A percentile compares a stretch with the other conserved stretches of the same genome.
phyloP scores from a whole-genome alignment of 257 asterid species.

The Paulownia fortunei region DNA sequence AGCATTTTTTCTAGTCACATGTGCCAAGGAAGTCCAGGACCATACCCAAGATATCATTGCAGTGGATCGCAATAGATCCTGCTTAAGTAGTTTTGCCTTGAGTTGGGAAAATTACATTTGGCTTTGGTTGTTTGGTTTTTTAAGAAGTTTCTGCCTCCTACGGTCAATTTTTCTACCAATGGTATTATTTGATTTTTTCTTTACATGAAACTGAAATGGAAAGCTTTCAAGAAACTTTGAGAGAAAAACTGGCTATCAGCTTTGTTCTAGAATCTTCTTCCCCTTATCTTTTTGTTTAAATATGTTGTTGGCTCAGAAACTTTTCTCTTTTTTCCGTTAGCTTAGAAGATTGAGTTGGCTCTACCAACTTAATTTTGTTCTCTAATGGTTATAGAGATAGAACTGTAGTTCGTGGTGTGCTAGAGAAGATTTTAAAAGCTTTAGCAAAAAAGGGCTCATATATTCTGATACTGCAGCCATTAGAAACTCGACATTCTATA shows the following conservation, averaged over 20 bases:
- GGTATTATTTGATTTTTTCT: not conserved
- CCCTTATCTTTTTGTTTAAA: not conserved
- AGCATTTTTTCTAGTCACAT: too few relatives aligned
- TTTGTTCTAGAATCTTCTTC: not conserved
- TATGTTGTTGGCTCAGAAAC: not conserved
- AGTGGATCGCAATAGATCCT: too few relatives aligned
- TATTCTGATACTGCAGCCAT: not conserved
- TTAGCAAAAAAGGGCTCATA: not conserved
- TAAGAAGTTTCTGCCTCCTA: too few relatives aligned
- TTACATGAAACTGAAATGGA: not conserved
- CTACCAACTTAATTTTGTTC: not conserved
- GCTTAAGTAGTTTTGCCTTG: too few relatives aligned
- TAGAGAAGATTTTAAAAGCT: not conserved
- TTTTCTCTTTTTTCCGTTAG: not conserved
- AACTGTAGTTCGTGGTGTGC: not conserved
- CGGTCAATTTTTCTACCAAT: not conserved
- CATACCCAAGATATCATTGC: too few relatives aligned
- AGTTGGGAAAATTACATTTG: too few relatives aligned
- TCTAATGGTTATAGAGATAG: constrained; percentile 3
- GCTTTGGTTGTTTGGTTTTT: too few relatives aligned
- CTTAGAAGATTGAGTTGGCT: constrained; percentile 3
- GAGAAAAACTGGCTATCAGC: not conserved
- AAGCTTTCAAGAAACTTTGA: not conserved
- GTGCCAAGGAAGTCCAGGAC: too few relatives aligned
- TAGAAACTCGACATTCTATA: not conserved